Conservation (phyloP, 2,329 filamentous ascomycete species). For the Diatrype stigma region DNA sequence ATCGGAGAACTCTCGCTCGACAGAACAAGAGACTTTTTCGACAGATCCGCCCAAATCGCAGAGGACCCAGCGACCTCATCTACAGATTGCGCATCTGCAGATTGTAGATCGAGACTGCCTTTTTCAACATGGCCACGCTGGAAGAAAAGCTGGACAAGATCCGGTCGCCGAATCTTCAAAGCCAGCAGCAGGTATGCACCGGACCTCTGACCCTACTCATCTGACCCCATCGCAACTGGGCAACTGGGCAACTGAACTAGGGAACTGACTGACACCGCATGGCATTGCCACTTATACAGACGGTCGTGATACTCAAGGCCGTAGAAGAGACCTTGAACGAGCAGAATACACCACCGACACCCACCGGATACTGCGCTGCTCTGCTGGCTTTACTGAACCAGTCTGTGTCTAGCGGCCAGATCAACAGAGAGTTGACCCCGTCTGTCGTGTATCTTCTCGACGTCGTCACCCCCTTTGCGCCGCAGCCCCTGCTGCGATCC, state of each 20-base stretch:
- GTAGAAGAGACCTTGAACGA: conserved; percentile 90
- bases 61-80: not conserved
- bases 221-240: no score
- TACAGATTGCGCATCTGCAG: no score
- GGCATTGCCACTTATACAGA: conserved; percentile 47
- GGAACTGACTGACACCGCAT: no score
- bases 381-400: conserved; percentile 82
- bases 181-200: conserved; percentile 75
- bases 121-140: conserved; percentile 50
- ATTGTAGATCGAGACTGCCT: conserved; percentile 8
- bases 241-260: no score
- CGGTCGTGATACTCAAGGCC: conserved; percentile 79
- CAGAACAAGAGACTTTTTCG: not conserved
- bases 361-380: conserved; percentile 95
- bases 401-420: conserved; percentile 62
- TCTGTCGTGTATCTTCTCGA: conserved; percentile 95
- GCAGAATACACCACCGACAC: conserved; percentile 75
- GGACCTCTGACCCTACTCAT: not conserved
- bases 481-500: conserved; percentile 80
- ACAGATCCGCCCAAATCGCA: not conserved
- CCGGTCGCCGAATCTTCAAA: conserved; percentile 92
- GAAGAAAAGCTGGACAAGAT: conserved; percentile 96
- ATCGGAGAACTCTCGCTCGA: not conserved
- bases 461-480: conserved; percentile 78
- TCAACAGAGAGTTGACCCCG: conserved; percentile 78